phyloP scores from a whole-genome alignment of 2,329 filamentous ascomycete genomes.

The Claviceps capensis region DNA sequence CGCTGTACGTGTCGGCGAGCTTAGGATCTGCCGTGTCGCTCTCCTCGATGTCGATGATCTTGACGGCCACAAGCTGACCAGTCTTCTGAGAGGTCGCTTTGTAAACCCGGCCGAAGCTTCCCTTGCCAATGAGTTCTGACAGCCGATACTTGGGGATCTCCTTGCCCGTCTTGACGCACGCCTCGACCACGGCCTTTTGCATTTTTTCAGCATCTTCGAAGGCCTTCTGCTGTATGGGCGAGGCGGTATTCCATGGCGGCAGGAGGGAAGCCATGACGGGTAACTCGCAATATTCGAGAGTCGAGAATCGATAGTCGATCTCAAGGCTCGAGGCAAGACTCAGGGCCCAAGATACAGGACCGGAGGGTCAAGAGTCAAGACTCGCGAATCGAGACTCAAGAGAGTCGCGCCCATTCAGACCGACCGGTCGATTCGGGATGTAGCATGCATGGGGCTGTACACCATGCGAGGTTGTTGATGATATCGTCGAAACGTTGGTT shows the following conservation, averaged over 20 bases:
- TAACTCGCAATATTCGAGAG: neutral
- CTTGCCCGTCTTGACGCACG: slow-evolving; percentile 44
- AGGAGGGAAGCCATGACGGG: slow-evolving; percentile 28
- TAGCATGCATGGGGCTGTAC: neutral
- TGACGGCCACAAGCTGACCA: slow-evolving; percentile 53
- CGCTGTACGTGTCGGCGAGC: slow-evolving; percentile 51
- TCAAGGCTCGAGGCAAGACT: neutral
- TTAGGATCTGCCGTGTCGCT: slow-evolving; percentile 54
- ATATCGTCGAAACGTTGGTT: neutral
- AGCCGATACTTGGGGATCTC: slow-evolving; percentile 54
- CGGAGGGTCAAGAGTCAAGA: no score
- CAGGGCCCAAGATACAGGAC: neutral
- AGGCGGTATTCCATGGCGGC: slow-evolving; percentile 27
- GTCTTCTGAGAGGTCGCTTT: slow-evolving; percentile 39
- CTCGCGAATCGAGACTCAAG: no score
- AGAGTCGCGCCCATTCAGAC: neutral
- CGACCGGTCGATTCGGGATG: neutral
- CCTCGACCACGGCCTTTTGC: slow-evolving; percentile 49
- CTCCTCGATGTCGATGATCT: slow-evolving; percentile 76
- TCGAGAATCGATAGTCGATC: neutral
- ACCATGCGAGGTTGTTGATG: neutral
- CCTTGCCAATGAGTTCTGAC: slow-evolving; percentile 60
- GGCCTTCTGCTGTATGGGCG: slow-evolving; percentile 42
- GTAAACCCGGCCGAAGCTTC: slow-evolving; percentile 61
- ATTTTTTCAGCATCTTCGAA: slow-evolving; percentile 58